A percentile compares a stretch with the other conserved stretches of the same genome.
Conservation (phyloP, 768 basidiomycete genomes). For the Leccinum variicolor region DNA sequence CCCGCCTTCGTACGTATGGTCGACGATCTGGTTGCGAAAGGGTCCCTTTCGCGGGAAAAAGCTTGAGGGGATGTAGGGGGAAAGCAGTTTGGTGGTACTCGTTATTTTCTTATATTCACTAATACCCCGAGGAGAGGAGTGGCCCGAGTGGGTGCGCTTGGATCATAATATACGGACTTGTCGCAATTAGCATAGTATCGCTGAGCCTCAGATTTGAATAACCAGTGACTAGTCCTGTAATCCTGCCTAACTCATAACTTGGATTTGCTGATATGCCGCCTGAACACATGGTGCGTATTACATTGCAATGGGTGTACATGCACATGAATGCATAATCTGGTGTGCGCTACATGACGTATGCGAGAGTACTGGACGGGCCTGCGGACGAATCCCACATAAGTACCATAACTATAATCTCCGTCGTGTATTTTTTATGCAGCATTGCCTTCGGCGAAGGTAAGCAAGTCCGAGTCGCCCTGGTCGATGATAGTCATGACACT, state of each 20-base stretch:
- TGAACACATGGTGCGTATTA: not conserved
- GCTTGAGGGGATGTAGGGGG: not conserved
- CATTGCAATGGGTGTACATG: not conserved
- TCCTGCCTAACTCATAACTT: not conserved
- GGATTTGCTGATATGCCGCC: not conserved
- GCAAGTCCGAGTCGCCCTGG: conserved; percentile 94
- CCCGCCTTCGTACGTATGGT: conserved; percentile 24
- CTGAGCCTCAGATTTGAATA: not conserved
- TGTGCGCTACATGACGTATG: not conserved
- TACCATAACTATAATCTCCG: conserved; percentile 1
- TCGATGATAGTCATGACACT: conserved; percentile 98
- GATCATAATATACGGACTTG: not conserved
- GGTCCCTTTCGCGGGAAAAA: conserved; percentile 9
- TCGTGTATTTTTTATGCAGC: conserved; percentile 44
- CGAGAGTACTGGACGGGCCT: not conserved
- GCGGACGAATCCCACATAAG: not conserved
- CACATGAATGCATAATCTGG: conserved; percentile 1
- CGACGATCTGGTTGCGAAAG: conserved; percentile 15
- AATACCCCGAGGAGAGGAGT: not conserved
- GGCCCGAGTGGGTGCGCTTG: not conserved
- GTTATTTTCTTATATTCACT: not conserved
- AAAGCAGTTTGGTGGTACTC: not conserved
- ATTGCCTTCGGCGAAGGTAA: conserved; percentile 76
- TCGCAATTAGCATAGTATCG: not conserved
- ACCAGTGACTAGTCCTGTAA: not conserved